Base-by-base conservation (phyloP, 768 basidiomycete genomes). In the Russula earlei region DNA sequence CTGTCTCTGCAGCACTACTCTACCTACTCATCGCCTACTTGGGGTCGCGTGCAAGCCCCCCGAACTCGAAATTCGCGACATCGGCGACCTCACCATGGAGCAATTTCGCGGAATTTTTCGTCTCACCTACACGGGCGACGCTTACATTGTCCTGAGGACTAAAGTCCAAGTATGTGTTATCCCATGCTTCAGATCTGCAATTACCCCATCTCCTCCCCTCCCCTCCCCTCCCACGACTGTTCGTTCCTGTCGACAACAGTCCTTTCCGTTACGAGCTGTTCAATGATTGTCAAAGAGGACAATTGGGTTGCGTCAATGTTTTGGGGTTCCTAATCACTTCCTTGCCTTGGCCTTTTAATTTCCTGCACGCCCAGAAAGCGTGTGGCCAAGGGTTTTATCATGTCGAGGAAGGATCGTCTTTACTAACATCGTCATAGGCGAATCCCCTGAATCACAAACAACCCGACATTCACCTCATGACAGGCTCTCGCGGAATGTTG, bases 81-180 rank as follows among this genome's bases (percentile, higher is more conserved):
- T 99, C 65, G 96, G 96, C 22, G 96, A 98, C 69, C 78, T 99
- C 45, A 94, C 95, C 22, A 80, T 82, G 60, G 93, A 97, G 64
- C 90, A 97, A 62, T 99, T 99, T 69, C 78, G 95, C 49, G 96
- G 96, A 33, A 98, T 98, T 64, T 96, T 99, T 70, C 81, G 94
- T 49, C 74, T 99, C 25, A 93, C 91, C 2, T 99, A 99, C 68
- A 77, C 85, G 15, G 96, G 96, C 3, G 94, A 99, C 68, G 95
- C 95, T 17, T 81, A 91, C 69, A 74, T 84, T 42, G 83, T 93
- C 29, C 76, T 92, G 20, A 77, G 88, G 67, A 94, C 93, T 29
- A 92, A 93, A 73, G 91, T 95, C 27, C 92, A 95, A 82, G 91
- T 90, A 66, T 55, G 78, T 64, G 20, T 27, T 34, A 15, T 10